Evolutionary conservation across 2,329 filamentous ascomycete genomes (phyloP).

Genomic region (Xylaria hypoxylon): DNA sequence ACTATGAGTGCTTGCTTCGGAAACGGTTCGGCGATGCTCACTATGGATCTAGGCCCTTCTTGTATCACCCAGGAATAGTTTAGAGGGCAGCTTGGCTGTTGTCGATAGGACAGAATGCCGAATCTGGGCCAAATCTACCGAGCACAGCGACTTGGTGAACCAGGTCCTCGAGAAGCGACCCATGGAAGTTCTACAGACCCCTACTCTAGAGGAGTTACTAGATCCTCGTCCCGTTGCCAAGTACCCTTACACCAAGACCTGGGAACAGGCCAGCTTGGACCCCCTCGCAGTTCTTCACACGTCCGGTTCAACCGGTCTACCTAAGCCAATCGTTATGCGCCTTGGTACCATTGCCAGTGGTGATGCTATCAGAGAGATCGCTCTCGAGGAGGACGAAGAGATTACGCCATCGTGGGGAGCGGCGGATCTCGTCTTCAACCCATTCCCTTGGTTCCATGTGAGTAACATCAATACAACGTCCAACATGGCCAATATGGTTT

Average conservation of each 20-base stretch:
- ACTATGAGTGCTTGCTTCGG: too few species aligned
- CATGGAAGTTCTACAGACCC: conserved; percentile 42
- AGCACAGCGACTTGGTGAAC: conserved; percentile 38
- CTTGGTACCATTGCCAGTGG: conserved; percentile 43
- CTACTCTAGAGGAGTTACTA: conserved; percentile 40
- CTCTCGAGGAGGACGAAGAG: conserved; percentile 41
- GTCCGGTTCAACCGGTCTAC: conserved; percentile 44
- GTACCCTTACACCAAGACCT: conserved; percentile 43
- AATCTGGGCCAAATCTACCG: conserved; percentile 41
- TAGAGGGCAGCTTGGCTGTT: conserved; percentile 42
- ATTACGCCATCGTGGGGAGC: conserved; percentile 42
- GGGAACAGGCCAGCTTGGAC: conserved; percentile 41
- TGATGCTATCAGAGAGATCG: conserved; percentile 42
- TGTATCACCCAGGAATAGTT: conserved; percentile 42
- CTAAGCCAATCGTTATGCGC: conserved; percentile 45
- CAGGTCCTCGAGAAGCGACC: conserved; percentile 41
- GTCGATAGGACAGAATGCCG: conserved; percentile 42
- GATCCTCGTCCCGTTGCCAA: conserved; percentile 40
- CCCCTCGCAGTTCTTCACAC: conserved; percentile 43
- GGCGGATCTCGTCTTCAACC: conserved; percentile 43
- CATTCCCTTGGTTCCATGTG: conserved; percentile 45
- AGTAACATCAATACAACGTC: background rate
- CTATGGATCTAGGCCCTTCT: conserved; percentile 38
- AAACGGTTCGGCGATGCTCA: conserved; percentile 2
- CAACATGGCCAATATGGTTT: background rate